Conservation (phyloP, 352 stramenopile species). For the Globisporangium rhizosaccharum region DNA sequence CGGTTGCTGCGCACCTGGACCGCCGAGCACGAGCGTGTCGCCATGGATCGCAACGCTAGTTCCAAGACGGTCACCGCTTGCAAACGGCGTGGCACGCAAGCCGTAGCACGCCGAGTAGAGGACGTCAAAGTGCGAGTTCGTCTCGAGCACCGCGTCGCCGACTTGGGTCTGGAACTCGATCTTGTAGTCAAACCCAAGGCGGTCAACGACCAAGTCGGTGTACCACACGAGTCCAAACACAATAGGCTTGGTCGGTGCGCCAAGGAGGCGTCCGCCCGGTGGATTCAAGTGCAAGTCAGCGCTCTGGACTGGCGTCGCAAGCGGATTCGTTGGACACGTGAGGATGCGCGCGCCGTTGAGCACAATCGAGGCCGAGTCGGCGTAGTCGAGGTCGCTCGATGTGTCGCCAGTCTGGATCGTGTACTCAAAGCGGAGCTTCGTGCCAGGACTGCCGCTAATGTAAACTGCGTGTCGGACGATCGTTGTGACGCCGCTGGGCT, state of each 20-base stretch:
- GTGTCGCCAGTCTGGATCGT: conserved; percentile 68
- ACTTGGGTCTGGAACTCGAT: conserved; percentile 51
- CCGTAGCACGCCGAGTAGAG: conserved; percentile 69
- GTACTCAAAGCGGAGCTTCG: conserved; percentile 67
- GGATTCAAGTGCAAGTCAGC: conserved; percentile 79
- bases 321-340: conserved; percentile 42
- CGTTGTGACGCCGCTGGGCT: conserved; percentile 35
- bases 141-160: conserved; percentile 33
- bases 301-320: conserved; percentile 31
- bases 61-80: conserved; percentile 50
- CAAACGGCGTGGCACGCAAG: conserved; percentile 52
- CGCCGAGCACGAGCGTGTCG: conserved; percentile 65
- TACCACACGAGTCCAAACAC: conserved; percentile 57
- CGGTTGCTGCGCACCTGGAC: conserved; percentile 44
- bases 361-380: conserved; percentile 41
- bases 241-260: conserved; percentile 34
- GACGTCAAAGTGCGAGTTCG: conserved; percentile 52
- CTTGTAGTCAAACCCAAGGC: conserved; percentile 62
- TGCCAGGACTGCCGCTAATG: conserved; percentile 42
- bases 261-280: conserved; percentile 45
- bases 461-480: conserved; percentile 64
- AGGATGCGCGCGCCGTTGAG: conserved; percentile 68
- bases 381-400: conserved; percentile 59
- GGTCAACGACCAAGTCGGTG: conserved; percentile 69
- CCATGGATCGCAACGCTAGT: conserved; percentile 63